phyloP scores from a whole-genome alignment of 495 filamentous ascomycete genomes.

The Cladorrhinum samala region DNA sequence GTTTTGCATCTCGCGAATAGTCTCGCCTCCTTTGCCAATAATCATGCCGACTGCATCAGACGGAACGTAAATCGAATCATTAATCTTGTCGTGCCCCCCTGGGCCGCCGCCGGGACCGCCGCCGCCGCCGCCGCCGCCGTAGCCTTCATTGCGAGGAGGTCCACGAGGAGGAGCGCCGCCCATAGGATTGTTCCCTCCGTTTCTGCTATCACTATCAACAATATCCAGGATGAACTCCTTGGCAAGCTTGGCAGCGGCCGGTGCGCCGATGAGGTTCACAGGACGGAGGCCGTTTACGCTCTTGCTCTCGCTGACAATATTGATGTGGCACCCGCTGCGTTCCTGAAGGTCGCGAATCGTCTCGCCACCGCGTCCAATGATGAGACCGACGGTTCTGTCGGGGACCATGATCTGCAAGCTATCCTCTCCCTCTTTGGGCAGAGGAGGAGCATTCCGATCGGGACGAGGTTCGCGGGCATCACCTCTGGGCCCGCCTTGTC shows the following conservation, averaged over 20 bases:
- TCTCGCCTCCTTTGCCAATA: constrained; percentile 81
- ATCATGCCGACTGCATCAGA: constrained; percentile 88
- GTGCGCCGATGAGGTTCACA: constrained; percentile 74
- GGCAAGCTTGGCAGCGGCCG: constrained; percentile 57
- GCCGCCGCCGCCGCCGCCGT: constrained; percentile 31
- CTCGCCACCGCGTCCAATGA: constrained; percentile 79
- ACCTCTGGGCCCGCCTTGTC: constrained; percentile 18
- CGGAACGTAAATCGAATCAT: constrained; percentile 72
- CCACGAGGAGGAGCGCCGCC: constrained; percentile 28
- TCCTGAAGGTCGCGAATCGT: constrained; percentile 88
- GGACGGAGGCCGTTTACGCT: constrained; percentile 76
- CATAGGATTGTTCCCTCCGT: constrained; percentile 24
- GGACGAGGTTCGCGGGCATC: constrained; percentile 12
- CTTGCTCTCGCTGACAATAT: constrained; percentile 81
- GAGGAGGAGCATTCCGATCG: constrained; percentile 31
- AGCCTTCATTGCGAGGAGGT: constrained; percentile 25
- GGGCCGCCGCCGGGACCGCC: constrained; percentile 33
- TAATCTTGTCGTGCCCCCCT: constrained; percentile 55
- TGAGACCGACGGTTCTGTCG: constrained; percentile 79
- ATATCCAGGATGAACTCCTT: constrained; percentile 81
- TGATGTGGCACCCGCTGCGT: constrained; percentile 77
- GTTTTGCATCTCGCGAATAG: constrained; percentile 80
- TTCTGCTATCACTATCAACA: constrained; percentile 76
- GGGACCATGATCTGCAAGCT: constrained; percentile 81
- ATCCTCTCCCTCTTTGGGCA: constrained; percentile 64